These are phyloP conservation scores for Collybia mongolica DNA, from an alignment of 768 basidiomycete species.

Conservation along the genomic window DNA sequence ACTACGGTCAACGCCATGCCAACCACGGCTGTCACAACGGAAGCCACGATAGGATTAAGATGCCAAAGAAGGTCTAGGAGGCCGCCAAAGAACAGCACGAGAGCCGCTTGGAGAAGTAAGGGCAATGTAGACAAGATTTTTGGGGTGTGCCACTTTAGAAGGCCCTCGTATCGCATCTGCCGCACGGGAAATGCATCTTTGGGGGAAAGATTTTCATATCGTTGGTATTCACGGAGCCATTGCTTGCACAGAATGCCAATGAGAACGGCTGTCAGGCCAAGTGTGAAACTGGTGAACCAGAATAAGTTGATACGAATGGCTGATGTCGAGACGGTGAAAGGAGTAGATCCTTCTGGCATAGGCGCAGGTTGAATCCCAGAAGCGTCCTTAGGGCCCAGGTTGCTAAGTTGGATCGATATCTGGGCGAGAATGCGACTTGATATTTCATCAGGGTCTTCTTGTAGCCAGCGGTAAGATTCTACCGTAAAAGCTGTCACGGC, in stretches of 20 bases:
- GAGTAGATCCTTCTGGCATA: neutral
- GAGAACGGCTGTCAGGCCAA: conserved; percentile 23
- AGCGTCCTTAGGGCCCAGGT: neutral
- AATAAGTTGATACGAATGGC: conserved; percentile 24
- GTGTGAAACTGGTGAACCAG: conserved; percentile 27
- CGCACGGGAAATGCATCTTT: conserved; percentile 11
- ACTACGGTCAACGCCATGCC: conserved; percentile 6
- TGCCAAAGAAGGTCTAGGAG: conserved; percentile 17
- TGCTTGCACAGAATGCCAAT: conserved; percentile 19
- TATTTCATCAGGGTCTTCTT: conserved; percentile 24
- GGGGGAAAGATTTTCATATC: conserved; percentile 4
- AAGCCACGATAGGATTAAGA: conserved; percentile 10
- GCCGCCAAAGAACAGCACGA: conserved; percentile 21
- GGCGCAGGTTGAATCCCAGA: neutral
- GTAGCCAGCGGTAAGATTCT: conserved; percentile 30
- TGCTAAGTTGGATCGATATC: conserved; percentile 10
- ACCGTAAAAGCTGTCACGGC: conserved; percentile 36
- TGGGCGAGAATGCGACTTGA: conserved; percentile 23
- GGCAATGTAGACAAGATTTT: conserved; percentile 16
- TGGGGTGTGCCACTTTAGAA: conserved; percentile 18
- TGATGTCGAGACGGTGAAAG: conserved; percentile 12
- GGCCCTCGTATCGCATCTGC: conserved; percentile 15
- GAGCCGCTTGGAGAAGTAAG: conserved; percentile 18
- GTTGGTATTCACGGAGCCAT: conserved; percentile 11
- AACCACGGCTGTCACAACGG: conserved; percentile 4